A percentile compares a stretch with the other conserved stretches of the same genome.
phyloP scores from a whole-genome alignment of 371 early-diverging fungal genomes.

The Rhizopus stolonifer region DNA sequence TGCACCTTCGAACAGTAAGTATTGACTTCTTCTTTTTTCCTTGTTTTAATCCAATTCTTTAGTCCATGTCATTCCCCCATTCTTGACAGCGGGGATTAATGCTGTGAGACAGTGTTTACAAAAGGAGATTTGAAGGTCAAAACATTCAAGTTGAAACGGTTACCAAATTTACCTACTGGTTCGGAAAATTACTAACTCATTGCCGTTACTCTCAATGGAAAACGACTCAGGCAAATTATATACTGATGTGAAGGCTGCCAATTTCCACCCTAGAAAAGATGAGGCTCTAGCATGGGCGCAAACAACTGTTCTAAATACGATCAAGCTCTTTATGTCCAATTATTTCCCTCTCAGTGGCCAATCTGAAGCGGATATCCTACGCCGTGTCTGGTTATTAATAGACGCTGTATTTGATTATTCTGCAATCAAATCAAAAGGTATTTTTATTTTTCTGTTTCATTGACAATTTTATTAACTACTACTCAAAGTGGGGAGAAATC shows the following conservation, averaged over 20 bases:
- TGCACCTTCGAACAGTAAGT: slow-evolving; percentile 11
- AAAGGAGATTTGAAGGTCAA: slow-evolving; percentile 10
- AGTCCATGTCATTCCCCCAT: slow-evolving; percentile 14
- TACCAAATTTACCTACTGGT: slow-evolving; percentile 1
- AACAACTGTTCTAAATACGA: slow-evolving; percentile 2
- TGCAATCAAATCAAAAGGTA: not conserved
- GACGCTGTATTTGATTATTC: slow-evolving; percentile 8
- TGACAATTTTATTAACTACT: not conserved
- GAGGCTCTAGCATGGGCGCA: slow-evolving; percentile 5
- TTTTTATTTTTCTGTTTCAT: not conserved
- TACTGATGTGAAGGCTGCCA: slow-evolving; percentile 1
- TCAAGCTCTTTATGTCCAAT: slow-evolving; percentile 6
- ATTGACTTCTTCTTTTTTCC: not conserved
- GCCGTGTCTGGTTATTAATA: not conserved
- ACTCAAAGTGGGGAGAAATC: slow-evolving; percentile 5
- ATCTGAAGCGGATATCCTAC: slow-evolving; percentile 8
- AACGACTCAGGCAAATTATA: slow-evolving; percentile 1
- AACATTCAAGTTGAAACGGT: slow-evolving; percentile 5
- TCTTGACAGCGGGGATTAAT: slow-evolving; percentile 5
- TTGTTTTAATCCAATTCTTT: slow-evolving; percentile 5
- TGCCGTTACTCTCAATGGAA: not conserved
- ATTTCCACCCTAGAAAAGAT: slow-evolving; percentile 4
- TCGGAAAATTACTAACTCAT: not conserved
- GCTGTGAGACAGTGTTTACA: slow-evolving; percentile 7
- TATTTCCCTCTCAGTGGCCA: slow-evolving; percentile 5